Evolutionary conservation across 208 protist genomes (phyloP), one percentile per base, ranked within the genome.

Genomic region (Crithidia expoeki): DNA sequence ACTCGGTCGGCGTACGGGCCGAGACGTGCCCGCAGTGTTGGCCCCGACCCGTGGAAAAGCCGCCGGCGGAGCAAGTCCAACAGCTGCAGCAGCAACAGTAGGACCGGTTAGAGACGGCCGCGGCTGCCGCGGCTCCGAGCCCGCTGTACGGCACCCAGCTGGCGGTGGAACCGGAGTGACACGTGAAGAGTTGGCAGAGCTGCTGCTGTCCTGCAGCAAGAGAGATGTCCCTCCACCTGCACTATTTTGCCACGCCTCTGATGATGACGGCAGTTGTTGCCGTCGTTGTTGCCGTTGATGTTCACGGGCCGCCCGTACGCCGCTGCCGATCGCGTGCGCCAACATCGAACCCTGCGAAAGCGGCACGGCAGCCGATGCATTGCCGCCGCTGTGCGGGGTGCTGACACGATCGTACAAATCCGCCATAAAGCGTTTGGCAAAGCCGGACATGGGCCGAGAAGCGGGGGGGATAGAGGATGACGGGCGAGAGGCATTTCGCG

Each of bases 371-470:
- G 63, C 40, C 0, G 63, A 67, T 2, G 33, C 30, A 1, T 16
- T 2, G 16, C 25, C 16, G 17, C 7, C 38, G 17, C 6, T 28
- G 17, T 32, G 42, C 16, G 51, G 60, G 14, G 52, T 56, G 47
- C 47, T 56, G 14, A 53, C 72, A 32, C 75, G 65, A 30, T 74
- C 78, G 70, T 87, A 87, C n/a, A 92, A 73, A 12, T 68, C 55
- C 38, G 77, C 34, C 61, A 87, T 73, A 52, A 82, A 87, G 53
- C 83, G 83, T 40, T 76, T 72, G 7, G 80, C 74, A 60, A 84
- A 86, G 28, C 49, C 73, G 10, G 60, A 78, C 63, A 51, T 49
- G 7, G 55, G 62, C 4, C 68, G 72, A 16, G 62, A 38, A 17
- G 38, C 49, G 36, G 61, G 61, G 17, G 60, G 52, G 3, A 34